Evolutionary conservation across 257 asterid species (phyloP).

Genomic region (Echites panduratus): DNA sequence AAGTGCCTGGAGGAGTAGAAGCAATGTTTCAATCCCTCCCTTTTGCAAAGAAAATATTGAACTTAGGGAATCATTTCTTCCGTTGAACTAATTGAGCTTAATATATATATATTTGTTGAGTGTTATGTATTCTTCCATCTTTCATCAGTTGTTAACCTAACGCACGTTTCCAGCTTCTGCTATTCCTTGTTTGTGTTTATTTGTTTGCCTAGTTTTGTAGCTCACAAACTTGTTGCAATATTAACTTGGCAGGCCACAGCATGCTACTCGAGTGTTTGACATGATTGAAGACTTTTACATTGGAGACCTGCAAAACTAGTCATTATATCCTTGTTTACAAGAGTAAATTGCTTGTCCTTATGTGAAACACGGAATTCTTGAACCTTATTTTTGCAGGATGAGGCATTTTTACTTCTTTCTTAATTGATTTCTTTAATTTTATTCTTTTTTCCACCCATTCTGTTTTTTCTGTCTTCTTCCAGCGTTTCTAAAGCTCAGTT

Average conservation of each 20-base stretch:
- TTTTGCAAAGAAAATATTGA: not conserved
- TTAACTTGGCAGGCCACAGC: conserved; percentile 69
- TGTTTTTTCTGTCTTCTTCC: not conserved
- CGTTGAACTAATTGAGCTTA: not conserved
- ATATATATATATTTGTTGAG: too few species aligned
- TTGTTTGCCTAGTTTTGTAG: conserved; percentile 9
- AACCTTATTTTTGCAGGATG: conserved; percentile 1
- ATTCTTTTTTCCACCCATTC: not conserved
- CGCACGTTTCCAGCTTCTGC: not conserved
- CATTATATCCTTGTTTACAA: conserved; percentile 12
- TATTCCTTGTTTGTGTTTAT: not conserved
- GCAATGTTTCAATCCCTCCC: not conserved
- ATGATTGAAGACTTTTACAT: conserved; percentile 79
- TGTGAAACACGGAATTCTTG: conserved; percentile 1
- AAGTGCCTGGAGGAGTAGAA: not conserved
- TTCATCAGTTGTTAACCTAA: not conserved
- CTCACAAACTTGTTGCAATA: conserved; percentile 3
- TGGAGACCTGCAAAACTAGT: conserved; percentile 51
- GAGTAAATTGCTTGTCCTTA: conserved; percentile 2
- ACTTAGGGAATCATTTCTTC: not conserved
- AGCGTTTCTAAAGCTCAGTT: not conserved
- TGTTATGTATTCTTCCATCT: not conserved
- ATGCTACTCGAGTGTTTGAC: conserved; percentile 85
- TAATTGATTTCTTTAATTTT: not conserved
- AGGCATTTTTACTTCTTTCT: not conserved